Percentiles rank a stretch among this genome's conserved stretches.
These are phyloP conservation scores for Stellera chamaejasme DNA, from an alignment of 345 rosid species.

Conservation along the genomic window DNA sequence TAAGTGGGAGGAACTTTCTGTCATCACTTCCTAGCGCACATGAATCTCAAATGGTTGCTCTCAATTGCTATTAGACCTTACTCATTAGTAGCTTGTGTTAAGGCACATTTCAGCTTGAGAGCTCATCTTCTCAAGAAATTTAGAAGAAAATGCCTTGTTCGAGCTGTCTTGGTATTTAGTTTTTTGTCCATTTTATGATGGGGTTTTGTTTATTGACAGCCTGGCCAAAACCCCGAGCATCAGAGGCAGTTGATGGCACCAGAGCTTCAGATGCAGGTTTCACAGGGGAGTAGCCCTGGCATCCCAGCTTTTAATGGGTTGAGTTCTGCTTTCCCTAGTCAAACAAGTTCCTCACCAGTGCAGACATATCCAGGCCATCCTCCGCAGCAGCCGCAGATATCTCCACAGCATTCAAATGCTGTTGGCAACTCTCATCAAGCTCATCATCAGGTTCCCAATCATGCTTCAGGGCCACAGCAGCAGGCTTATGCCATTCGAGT, in stretches of 20 bases:
- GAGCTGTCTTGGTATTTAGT: no score
- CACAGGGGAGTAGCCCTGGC: conserved; percentile 41
- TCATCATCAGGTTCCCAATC: conserved; percentile 54
- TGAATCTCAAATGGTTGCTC: no score
- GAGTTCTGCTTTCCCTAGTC: conserved; percentile 60
- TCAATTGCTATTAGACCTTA: no score
- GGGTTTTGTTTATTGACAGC: conserved; percentile 23
- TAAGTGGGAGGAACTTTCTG: no score
- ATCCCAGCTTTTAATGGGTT: conserved; percentile 47
- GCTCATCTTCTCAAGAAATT: no score
- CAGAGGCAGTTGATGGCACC: conserved; percentile 44
- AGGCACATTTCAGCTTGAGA: no score
- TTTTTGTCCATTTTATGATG: neutral
- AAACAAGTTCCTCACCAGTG: conserved; percentile 45
- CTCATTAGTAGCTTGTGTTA: no score
- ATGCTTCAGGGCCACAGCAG: conserved; percentile 47
- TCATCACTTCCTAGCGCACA: no score
- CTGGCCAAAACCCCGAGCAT: conserved; percentile 36
- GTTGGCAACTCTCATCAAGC: conserved; percentile 47
- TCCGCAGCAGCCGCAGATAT: conserved; percentile 46
- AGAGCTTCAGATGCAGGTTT: conserved; percentile 61
- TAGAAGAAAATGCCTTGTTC: no score
- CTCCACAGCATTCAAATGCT: conserved; percentile 54
- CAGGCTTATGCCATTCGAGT: conserved; percentile 51
- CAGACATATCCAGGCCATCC: conserved; percentile 59